phyloP scores from a whole-genome alignment of 129 eudicot genomes.

The Saposhnikovia divaricata region DNA sequence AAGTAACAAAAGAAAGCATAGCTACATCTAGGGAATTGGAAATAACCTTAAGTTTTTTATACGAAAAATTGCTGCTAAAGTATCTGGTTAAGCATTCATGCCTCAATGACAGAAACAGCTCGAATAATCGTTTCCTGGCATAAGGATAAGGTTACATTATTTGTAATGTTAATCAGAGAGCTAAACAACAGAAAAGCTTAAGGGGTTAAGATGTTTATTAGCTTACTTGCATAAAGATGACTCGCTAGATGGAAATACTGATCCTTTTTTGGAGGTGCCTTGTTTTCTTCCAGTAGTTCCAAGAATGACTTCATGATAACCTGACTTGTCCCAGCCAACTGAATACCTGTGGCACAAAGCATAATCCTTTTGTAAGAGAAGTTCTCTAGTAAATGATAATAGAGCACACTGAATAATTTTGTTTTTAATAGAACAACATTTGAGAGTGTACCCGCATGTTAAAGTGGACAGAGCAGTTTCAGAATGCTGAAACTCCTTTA shows the following conservation, averaged over 20 bases:
- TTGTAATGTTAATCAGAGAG: background rate
- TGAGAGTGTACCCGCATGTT: constrained; percentile 67
- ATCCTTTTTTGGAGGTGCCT: constrained; percentile 87
- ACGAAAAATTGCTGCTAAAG: constrained; percentile 29
- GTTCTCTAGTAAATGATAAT: background rate
- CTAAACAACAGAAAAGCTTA: background rate
- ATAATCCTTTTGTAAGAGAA: background rate
- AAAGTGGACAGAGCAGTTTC: constrained; percentile 68
- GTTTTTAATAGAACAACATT: background rate
- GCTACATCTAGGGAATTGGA: background rate
- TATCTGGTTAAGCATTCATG: constrained; percentile 22
- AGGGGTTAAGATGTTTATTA: background rate
- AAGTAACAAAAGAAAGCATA: background rate
- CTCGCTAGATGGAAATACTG: constrained; percentile 67
- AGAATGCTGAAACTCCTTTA: constrained; percentile 78
- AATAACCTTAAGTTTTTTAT: constrained; percentile 59
- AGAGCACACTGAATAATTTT: background rate
- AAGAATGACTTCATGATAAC: constrained; percentile 72
- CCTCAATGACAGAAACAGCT: constrained; percentile 51
- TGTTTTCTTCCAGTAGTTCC: constrained; percentile 96
- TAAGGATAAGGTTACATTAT: background rate
- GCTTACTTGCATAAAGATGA: constrained; percentile 93
- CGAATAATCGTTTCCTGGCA: constrained; percentile 70
- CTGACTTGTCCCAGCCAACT: constrained; percentile 13
- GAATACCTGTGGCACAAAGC: constrained; percentile 9